These are phyloP conservation scores for Neophaeococcomyces mojaviensis DNA, from an alignment of 2,329 filamentous ascomycete species.

Conservation along the genomic window DNA sequence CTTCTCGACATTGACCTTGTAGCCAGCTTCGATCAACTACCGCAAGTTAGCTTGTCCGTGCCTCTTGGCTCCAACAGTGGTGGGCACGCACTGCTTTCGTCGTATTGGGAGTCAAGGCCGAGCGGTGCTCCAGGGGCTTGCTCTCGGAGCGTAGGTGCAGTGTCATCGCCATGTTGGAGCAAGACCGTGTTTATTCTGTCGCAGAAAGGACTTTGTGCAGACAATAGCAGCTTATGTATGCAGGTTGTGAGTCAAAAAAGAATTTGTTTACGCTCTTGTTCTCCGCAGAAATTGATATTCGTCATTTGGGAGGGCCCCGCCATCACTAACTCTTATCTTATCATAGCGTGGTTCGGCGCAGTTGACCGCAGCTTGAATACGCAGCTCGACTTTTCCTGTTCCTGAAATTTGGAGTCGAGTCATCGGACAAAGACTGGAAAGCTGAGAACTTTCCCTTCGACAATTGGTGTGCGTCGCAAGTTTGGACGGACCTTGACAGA, in stretches of 20 bases:
- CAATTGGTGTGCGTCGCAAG: too few relatives aligned
- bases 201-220: background rate
- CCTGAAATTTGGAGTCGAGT: too few relatives aligned
- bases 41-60: constrained; percentile 35
- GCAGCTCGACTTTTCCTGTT: background rate
- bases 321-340: background rate
- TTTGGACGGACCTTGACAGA: too few relatives aligned
- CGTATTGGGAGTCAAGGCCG: constrained; percentile 16
- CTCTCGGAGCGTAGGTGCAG: constrained; percentile 21
- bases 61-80: constrained; percentile 17
- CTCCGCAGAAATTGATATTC: background rate
- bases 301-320: constrained; percentile 1
- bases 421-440: background rate
- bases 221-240: background rate
- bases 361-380: background rate
- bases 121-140: constrained; percentile 23
- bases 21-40: constrained; percentile 60
- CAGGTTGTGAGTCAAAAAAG: constrained; percentile 15
- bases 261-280: background rate
- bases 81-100: constrained; percentile 6
- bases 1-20: constrained; percentile 60
- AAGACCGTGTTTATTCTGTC: background rate
- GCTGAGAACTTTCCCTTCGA: too few relatives aligned
- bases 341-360: constrained; percentile 2
- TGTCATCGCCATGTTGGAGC: constrained; percentile 17